phyloP scores from a whole-genome alignment of 2,329 filamentous ascomycete genomes.

The Coniochaeta hoffmannii region DNA sequence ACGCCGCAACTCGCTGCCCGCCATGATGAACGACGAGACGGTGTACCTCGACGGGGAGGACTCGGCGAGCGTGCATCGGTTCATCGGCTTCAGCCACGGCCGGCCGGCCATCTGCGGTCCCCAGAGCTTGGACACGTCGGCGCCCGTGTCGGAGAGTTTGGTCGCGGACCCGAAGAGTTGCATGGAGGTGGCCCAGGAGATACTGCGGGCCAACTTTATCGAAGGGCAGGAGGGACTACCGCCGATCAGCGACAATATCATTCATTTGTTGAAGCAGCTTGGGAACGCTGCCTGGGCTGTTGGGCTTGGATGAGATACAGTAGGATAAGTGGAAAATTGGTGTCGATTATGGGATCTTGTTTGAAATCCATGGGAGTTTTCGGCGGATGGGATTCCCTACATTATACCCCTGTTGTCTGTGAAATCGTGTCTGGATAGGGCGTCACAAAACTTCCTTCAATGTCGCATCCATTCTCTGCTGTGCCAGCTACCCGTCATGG shows the following conservation, averaged over 20 bases:
- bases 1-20: conserved; percentile 8
- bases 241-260: conserved; percentile 60
- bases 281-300: conserved; percentile 39
- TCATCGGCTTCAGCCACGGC: conserved; percentile 48
- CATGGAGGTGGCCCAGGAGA: conserved; percentile 50
- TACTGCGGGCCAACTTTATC: conserved; percentile 46
- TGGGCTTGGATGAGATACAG: conserved; percentile 16
- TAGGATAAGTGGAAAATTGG: neutral
- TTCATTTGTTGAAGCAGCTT: conserved; percentile 55
- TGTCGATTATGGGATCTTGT: neutral
- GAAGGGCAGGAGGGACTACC: conserved; percentile 37
- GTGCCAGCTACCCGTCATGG: too few species aligned
- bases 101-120: conserved; percentile 39
- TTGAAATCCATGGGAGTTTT: too few species aligned
- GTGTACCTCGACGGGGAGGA: conserved; percentile 52
- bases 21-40: conserved; percentile 20
- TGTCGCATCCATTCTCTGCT: too few species aligned
- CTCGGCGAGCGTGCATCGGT: conserved; percentile 44
- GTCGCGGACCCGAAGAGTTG: conserved; percentile 50
- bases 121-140: conserved; percentile 6
- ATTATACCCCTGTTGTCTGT: conserved; percentile 1
- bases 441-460: neutral
- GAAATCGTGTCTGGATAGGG: neutral
- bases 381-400: neutral
- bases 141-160: conserved; percentile 24